Conservation (phyloP, 352 stramenopile species). For the Stramenopiles sp. region DNA sequence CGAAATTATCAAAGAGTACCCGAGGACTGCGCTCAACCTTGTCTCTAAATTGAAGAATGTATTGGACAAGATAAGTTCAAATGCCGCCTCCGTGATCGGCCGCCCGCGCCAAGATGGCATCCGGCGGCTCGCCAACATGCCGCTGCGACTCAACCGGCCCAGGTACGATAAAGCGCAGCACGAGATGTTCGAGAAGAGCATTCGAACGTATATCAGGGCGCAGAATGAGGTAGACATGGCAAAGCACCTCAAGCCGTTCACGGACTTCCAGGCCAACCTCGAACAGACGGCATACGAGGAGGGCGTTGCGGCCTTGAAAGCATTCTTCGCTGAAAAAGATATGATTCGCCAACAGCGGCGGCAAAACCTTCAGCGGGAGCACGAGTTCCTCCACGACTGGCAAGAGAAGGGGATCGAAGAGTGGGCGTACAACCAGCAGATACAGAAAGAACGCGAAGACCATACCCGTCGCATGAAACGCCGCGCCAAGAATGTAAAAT, state of each 20-base stretch:
- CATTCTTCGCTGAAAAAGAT: neutral
- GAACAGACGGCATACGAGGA: neutral
- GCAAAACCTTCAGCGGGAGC: neutral
- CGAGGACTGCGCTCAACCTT: neutral
- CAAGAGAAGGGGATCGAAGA: slow-evolving; percentile 1
- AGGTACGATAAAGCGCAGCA: neutral
- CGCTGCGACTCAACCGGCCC: neutral
- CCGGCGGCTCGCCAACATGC: neutral
- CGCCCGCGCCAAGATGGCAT: neutral
- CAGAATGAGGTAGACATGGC: neutral
- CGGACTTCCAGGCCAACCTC: neutral
- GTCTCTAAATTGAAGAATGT: neutral
- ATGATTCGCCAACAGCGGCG: neutral
- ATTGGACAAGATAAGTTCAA: slow-evolving; percentile 4
- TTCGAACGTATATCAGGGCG: neutral
- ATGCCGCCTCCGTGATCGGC: neutral
- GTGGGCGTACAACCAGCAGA: neutral
- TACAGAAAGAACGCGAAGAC: neutral
- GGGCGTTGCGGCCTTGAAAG: neutral
- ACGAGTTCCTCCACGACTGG: neutral
- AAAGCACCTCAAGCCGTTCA: neutral
- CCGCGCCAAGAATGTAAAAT: neutral
- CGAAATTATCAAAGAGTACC: slow-evolving; percentile 3
- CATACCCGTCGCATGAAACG: neutral
- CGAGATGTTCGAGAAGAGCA: neutral